Evolutionary conservation across 768 basidiomycete species (phyloP), one percentile per base, ranked within the genome.

Genomic region (Serendipita indica): DNA sequence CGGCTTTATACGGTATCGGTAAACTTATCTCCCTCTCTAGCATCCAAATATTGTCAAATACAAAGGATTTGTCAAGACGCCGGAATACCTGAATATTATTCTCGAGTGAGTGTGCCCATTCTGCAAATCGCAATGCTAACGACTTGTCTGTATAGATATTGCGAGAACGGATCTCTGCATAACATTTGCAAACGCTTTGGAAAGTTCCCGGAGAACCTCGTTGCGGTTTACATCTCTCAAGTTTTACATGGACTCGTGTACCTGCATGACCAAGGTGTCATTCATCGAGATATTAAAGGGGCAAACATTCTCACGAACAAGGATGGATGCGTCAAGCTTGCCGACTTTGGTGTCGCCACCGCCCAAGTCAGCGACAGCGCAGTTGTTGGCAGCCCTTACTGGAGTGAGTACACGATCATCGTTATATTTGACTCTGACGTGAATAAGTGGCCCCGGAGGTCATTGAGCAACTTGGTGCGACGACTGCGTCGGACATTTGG

Each of bases 241-340:
- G 89, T 97, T 22, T 77, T 99, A 30, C 88, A 94, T 65, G 96
- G 96, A 1, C 77, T 99, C 33, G 84, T 93, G 49, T 99, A 99
- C 69, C 81, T 99, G 18, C 96, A 99, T 67, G 94, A 98, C 64
- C 94, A 98, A 74, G 96, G 96, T 75, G 96, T 99, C 62, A 97
- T 99, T 65, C 96, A 99, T 69, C 79, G 96, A 32, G 96, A 99
- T 66, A 98, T 99, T 74, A 99, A 99, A 69, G 96, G 96, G 33
- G 94, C 96, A 13, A 99, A 99, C 64, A 96, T 99, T 67, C 75
- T 99, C 43, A 97, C 96, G 18, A 97, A 96, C 69, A 99, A 99
- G 72, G 94, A 97, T 72, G 96, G 96, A 4, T 86, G 84, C 20
- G 93, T 99, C 60, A 99, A 98, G 71, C 78, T 99, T n/a, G 96